Percentiles rank a stretch among this genome's conserved stretches.
Conservation (phyloP, 2,329 filamentous ascomycete species). For the Ophiosphaerella herpotricha region DNA sequence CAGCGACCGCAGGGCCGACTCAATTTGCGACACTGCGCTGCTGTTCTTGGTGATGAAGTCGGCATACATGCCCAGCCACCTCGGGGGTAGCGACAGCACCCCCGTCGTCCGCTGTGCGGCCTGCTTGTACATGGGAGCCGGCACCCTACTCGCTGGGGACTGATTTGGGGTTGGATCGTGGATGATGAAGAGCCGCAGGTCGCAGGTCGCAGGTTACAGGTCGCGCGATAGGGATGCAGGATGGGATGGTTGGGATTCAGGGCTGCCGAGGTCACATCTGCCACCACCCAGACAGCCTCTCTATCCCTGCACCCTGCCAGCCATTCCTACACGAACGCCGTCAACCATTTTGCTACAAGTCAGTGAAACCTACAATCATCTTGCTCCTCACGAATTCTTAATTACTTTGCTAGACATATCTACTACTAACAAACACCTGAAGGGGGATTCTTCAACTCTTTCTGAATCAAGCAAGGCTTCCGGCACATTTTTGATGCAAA, state of each 20-base stretch:
- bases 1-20: slow-evolving; percentile 86
- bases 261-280: slow-evolving; percentile 39
- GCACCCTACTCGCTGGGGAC: slow-evolving; percentile 23
- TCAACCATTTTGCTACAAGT: too few species aligned
- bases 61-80: slow-evolving; percentile 74
- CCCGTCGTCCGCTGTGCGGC: slow-evolving; percentile 48
- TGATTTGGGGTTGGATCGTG: slow-evolving; percentile 8
- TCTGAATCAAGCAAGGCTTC: too few species aligned
- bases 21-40: slow-evolving; percentile 90
- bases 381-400: too few species aligned
- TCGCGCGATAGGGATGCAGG: slow-evolving; percentile 26
- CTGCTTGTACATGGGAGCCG: slow-evolving; percentile 43
- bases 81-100: slow-evolving; percentile 63
- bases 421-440: too few species aligned
- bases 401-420: too few species aligned
- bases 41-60: slow-evolving; percentile 96
- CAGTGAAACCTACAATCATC: too few species aligned
- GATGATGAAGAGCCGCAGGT: slow-evolving; percentile 14
- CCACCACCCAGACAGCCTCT: slow-evolving; percentile 11
- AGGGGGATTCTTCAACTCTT: too few species aligned
- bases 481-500: too few species aligned
- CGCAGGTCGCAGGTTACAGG: slow-evolving; percentile 29
- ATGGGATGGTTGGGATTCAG: slow-evolving; percentile 24
- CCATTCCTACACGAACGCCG: too few species aligned
- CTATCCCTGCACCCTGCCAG: too few species aligned